Evolutionary conservation across 805 yeast species (phyloP).

Genomic region (Saccharomycopsis babjevae): DNA sequence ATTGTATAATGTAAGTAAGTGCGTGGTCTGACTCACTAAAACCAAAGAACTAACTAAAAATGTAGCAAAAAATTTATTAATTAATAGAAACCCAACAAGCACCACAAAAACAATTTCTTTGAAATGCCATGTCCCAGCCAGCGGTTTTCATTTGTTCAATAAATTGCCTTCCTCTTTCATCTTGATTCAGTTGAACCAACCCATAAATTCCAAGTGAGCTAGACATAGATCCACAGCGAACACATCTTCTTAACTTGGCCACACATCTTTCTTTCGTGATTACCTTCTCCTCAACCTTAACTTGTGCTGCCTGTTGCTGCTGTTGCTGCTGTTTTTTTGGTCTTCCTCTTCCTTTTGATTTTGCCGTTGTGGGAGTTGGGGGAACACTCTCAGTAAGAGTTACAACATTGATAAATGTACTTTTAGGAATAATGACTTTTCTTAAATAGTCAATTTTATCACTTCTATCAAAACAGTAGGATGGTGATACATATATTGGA

Average conservation of each 20-base stretch:
- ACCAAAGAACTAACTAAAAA: neutral
- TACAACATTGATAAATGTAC: neutral
- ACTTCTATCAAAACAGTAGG: neutral
- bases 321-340: neutral
- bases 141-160: neutral
- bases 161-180: neutral
- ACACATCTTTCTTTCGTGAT: neutral
- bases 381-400: neutral
- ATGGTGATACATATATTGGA: neutral
- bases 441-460: conserved; percentile 13
- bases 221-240: conserved; percentile 14
- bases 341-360: neutral
- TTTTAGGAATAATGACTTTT: conserved; percentile 5
- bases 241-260: conserved; percentile 9
- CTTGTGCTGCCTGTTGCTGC: neutral
- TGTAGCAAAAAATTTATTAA: neutral
- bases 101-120: conserved; percentile 15
- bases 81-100: conserved; percentile 13
- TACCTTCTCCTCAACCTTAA: neutral
- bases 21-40: no score
- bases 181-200: neutral
- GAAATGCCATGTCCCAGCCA: conserved; percentile 18
- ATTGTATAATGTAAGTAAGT: no score
- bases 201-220: conserved; percentile 7
- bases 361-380: neutral